Conservation (phyloP, 148 eudicot species). For the Polygonum aviculare region DNA sequence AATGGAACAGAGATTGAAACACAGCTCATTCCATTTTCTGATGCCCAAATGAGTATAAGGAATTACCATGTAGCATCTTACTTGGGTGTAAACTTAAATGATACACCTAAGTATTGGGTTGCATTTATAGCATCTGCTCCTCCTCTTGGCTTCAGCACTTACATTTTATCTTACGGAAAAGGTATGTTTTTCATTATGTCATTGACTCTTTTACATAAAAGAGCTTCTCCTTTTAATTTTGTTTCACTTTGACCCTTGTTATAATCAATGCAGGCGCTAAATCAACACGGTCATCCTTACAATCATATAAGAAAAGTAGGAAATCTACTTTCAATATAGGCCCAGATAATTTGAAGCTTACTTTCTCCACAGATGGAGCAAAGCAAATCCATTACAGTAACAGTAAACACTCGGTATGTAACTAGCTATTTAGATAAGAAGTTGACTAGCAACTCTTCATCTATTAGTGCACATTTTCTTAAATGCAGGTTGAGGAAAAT, state of each 20-base stretch:
- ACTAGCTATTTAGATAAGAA: background rate
- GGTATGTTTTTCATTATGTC: conserved; percentile 26
- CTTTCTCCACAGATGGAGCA: conserved; percentile 28
- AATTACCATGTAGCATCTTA: conserved; percentile 45
- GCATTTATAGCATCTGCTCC: conserved; percentile 62
- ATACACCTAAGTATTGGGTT: conserved; percentile 50
- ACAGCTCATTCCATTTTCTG: conserved; percentile 60
- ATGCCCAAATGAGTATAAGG: conserved; percentile 39
- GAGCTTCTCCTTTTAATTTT: no score
- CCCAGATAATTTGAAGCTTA: conserved; percentile 31
- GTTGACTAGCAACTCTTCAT: background rate
- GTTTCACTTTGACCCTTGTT: background rate
- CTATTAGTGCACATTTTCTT: background rate
- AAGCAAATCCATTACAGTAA: conserved; percentile 37
- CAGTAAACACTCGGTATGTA: conserved; percentile 45
- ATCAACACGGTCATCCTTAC: conserved; percentile 31
- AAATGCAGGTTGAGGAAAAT: conserved; percentile 37
- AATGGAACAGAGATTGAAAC: conserved; percentile 59
- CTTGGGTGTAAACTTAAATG: conserved; percentile 34
- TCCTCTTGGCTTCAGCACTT: conserved; percentile 76
- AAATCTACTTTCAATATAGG: conserved; percentile 45
- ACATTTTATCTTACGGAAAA: conserved; percentile 36
- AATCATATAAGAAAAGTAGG: conserved; percentile 25
- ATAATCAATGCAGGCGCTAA: conserved; percentile 30
- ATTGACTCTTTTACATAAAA: background rate